Base-by-base conservation (phyloP, 2,329 filamentous ascomycete species). In the Hypoxylon rubiginosum region DNA sequence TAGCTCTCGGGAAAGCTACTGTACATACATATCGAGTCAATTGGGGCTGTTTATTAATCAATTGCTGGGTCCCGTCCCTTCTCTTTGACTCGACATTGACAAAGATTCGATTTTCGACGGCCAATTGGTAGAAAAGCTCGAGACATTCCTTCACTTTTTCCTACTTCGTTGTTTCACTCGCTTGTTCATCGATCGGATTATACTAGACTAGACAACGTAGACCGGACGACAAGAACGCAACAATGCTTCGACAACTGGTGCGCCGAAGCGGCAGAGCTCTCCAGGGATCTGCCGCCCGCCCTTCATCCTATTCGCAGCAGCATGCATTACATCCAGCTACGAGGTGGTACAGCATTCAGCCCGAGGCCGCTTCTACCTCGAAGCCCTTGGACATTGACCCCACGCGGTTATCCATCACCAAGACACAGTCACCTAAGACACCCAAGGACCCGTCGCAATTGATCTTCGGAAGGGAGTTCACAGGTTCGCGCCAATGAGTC, bases 381-480 rank as follows among this genome's bases (percentile, higher is more conserved):
- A 86, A 87, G 77, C 86, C 90, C 32, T 85, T 87, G 59, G 89
- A 88, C 60, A 87, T 98, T 70, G 93, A 98, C 79, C 82, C 91
- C n/a, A 86, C 89, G 41, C 91, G 91, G 80, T 88, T 98, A 65
- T 83, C 85, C 52, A 85, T 97, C 75, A 90, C 89, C 64, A 89
- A 90, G 81, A 97, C 92, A 1, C 86, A 84, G 7, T 88, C 86
- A 3, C 96, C 95, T 10, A 96, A 95, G 81, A 79, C 86, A 30
- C 84, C 95, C 59, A 84, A 86, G 68, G 90, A 94, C 58, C 88
- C 92, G 13, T 88, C 95, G 77, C 90, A 97, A 69, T 89, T 99
- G 59, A 85, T 98, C 69, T 99, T 99, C 80, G 96, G 96, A 69
- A 88, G 88, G 71, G 91, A 90, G 53, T 99, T 99, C 81, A 97